Evolutionary conservation across 257 asterid genomes (phyloP), one percentile per base, ranked within the genome.

Genomic region (Buddleja alternifolia): DNA sequence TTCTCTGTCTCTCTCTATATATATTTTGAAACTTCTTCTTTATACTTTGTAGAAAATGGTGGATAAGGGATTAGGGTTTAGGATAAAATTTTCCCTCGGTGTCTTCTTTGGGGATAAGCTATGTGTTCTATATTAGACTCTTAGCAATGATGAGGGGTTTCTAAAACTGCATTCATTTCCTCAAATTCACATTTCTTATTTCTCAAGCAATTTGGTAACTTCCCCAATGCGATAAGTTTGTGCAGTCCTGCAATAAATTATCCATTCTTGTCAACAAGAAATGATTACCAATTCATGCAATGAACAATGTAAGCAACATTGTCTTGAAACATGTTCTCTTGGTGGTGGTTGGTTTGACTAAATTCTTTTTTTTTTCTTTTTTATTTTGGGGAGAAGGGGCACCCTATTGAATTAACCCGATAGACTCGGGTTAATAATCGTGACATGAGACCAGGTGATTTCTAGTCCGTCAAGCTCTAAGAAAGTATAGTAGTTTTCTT

Each of bases 191-290:
- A 41, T 60, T 17, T 5, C 60, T 60, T 48, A 37, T 23, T 20
- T 36, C 3, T 60, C 11, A 71, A 71, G 56, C 69, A 70, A 60
- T 19, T 59, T n/a, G 34, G 37, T 67, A 12, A 16, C 40, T 20
- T 50, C 64, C 36, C 50, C 37, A 47, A 20, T 15, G 0, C 23
- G 34, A 40, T 11, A 60, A 4, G n/a, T 60, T 66, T 47, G 40
- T 57, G 68, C 24, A 53, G 47, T 48, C 63, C 63, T n/a, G n/a
- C n/a, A 41, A 73, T 7, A 73, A 53, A 70, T 60, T 70, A 45
- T 39, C 34, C 50, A 56, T 19, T 60, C 60, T 17, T 56, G 9
- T 67, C 14, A 14, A 23, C 41, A 54, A 5, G n/a, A 10, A 25
- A 67, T 55, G n/a, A 40, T n/a, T 15, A n/a, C 53, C 8, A 53